Evolutionary conservation across 2,329 filamentous ascomycete species (phyloP).

Genomic region (Cordyceps tenuipes): DNA sequence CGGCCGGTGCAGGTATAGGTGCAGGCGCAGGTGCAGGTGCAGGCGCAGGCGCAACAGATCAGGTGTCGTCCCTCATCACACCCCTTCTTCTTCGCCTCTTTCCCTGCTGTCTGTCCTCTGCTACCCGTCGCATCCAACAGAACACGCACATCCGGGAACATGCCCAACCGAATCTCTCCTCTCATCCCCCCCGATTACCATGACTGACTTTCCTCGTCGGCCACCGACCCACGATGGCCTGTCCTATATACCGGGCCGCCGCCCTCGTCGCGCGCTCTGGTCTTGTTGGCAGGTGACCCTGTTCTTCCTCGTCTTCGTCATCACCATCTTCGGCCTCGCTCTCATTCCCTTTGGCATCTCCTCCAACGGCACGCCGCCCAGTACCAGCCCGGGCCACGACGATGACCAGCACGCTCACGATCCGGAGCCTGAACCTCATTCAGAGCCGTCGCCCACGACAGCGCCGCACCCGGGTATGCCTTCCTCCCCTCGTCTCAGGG

Average conservation of each 20-base stretch:
- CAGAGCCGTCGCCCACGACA: background rate
- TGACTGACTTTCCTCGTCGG: background rate
- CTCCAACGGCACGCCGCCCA: background rate
- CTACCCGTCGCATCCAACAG: background rate
- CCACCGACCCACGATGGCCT: conserved; percentile 4
- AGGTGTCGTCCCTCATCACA: background rate
- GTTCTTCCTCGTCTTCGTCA: conserved; percentile 17
- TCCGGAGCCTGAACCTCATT: background rate
- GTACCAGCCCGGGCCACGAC: background rate
- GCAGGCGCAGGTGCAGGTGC: too few species aligned
- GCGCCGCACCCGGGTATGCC: background rate
- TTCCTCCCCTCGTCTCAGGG: conserved; percentile 20
- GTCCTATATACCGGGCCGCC: background rate
- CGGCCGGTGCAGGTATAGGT: too few species aligned
- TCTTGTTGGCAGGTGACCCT: conserved; percentile 13
- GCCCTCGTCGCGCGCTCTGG: background rate
- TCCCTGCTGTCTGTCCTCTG: background rate
- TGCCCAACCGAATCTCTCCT: background rate
- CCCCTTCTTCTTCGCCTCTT: background rate
- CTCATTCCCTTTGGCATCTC: conserved; percentile 17
- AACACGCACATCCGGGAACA: background rate
- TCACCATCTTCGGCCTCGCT: conserved; percentile 19
- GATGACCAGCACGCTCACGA: background rate
- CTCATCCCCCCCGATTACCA: background rate
- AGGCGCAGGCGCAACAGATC: background rate